Base-by-base conservation (phyloP, 2,329 filamentous ascomycete species). In the Aspergillus texensis region DNA sequence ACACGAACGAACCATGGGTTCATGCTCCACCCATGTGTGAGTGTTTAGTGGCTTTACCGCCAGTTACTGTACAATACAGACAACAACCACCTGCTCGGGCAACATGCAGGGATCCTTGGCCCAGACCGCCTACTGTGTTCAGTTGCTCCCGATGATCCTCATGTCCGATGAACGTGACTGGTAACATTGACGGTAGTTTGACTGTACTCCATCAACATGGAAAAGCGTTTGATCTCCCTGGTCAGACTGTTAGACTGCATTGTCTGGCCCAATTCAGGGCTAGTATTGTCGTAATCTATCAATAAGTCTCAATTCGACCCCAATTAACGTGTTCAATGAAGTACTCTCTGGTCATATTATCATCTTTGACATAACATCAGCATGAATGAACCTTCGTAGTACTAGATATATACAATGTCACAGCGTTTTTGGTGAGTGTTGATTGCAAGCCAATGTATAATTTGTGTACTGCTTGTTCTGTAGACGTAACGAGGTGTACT, bases 1-100 rank as follows among this genome's bases (percentile, higher is more conserved):
- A 61, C n/a, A 67, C 63, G 43, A 28, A 62, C 56, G 64, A 67
- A 67, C 65, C 65, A 66, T 67, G 65, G 65, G 34, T 60, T 43
- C 21, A 28, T 60, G 62, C 53, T 58, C 58, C 61, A 63, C 55
- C 34, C 48, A 32, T 5, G 48, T n/a, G 28, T 14, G 43, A 24
- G 43, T 46, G 24, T 10, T 26, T 26, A 48, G 21, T 48, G 45
- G 45, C 45, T 24, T 28, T 48, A 52, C 43, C 19, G 21, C 21
- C 45, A 26, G 24, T 48, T 48, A 24, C 45, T 48, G 39, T 48
- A 52, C 21, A 34, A 36, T 54, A 54, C 52, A 36, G 24, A 54
- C 30, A 34, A 21, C 19, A 54, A 54, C 30, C 11, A 21, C 16
- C 30, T 21, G 52, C 32, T 34, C 52, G 9, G 52, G 52, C 52